Percentiles rank a stretch among this genome's conserved stretches.
Evolutionary conservation across 164 flowering plant genomes (phyloP).

Genomic region (Vitis vinifera): DNA sequence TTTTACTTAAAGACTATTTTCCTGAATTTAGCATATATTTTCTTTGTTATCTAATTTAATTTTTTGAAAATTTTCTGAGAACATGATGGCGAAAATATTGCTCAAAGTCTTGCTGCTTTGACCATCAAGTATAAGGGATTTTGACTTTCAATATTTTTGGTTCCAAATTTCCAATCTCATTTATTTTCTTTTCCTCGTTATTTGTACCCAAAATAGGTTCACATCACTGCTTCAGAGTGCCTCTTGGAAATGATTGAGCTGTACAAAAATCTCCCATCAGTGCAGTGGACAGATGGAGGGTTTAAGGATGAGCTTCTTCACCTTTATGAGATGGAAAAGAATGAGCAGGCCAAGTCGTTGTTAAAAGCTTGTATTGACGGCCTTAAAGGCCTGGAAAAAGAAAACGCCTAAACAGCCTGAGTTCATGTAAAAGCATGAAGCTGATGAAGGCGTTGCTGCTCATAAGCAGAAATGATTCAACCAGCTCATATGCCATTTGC

Average conservation of each 20-base stretch:
- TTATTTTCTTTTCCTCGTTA: background rate
- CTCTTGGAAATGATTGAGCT: constrained; percentile 58
- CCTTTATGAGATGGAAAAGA: constrained; percentile 69
- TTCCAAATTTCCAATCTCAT: background rate
- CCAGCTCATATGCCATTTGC: too few relatives aligned
- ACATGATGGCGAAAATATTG: too few relatives aligned
- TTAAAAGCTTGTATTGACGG: constrained; percentile 55
- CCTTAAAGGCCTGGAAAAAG: constrained; percentile 31
- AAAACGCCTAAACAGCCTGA: constrained; percentile 7
- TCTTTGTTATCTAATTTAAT: too few relatives aligned
- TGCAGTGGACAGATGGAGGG: constrained; percentile 22
- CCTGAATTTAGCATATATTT: too few relatives aligned
- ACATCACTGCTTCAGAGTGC: constrained; percentile 80
- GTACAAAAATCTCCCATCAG: constrained; percentile 22
- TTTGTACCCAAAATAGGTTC: constrained; percentile 59
- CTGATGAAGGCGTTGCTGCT: background rate
- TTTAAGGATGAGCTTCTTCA: constrained; percentile 60
- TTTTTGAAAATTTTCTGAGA: too few relatives aligned
- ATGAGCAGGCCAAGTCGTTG: constrained; percentile 68
- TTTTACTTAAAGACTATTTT: too few relatives aligned
- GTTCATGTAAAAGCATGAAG: background rate
- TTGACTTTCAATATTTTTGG: background rate
- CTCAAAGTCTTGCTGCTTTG: background rate
- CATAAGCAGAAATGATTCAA: background rate
- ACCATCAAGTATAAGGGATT: background rate